phyloP scores from a whole-genome alignment of 179 eudicot genomes.

The Patellifolia procumbens region DNA sequence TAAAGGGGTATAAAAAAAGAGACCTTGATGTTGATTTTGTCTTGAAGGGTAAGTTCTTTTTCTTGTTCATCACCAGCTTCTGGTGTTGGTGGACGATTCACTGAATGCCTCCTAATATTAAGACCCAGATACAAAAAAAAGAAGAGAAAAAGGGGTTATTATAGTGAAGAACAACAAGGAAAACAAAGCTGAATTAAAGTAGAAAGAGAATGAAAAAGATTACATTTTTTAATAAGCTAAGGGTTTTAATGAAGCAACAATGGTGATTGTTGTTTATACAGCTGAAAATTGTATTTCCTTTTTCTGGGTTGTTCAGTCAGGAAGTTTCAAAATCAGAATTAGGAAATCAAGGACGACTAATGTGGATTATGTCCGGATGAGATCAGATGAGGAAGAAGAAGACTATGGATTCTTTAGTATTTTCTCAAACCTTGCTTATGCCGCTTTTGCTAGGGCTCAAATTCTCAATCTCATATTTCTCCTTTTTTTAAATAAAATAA shows the following conservation, averaged over 20 bases:
- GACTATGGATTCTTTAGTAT: too few species aligned
- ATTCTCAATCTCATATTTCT: too few species aligned
- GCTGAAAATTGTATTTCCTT: neutral
- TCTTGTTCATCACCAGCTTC: constrained; percentile 63
- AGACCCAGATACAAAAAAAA: neutral
- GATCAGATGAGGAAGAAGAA: too few species aligned
- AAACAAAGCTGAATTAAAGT: neutral
- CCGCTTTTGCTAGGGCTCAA: too few species aligned
- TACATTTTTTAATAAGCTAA: too few species aligned
- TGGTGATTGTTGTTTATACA: neutral
- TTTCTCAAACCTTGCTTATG: too few species aligned
- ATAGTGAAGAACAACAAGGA: neutral
- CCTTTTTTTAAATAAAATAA: too few species aligned
- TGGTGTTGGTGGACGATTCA: constrained; percentile 89
- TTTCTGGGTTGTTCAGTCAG: too few species aligned
- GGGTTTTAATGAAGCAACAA: neutral
- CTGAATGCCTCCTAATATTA: constrained; percentile 67
- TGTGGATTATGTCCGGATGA: too few species aligned
- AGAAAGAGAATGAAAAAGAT: neutral
- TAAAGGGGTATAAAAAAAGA: neutral
- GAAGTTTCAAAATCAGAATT: too few species aligned
- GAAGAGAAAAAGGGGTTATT: neutral
- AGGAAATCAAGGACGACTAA: too few species aligned
- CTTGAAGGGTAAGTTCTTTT: constrained; percentile 59
- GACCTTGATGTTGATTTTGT: constrained; percentile 71